Conservation (phyloP, 2,329 filamentous ascomycete species). For the Aureobasidium pullulans region DNA sequence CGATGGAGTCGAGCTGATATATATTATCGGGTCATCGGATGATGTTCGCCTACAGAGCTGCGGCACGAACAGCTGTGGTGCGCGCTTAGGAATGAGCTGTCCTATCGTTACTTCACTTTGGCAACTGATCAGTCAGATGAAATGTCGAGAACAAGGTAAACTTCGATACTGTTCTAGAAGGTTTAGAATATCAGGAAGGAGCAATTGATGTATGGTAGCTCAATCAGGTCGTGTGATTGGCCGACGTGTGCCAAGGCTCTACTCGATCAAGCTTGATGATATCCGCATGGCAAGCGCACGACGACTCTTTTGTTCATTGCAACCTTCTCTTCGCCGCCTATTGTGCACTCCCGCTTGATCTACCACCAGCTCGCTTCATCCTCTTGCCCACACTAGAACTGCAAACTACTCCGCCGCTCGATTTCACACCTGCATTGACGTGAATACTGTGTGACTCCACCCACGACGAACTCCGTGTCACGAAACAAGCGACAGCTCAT, state of each 20-base stretch:
- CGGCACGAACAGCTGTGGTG: neutral
- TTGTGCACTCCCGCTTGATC: constrained; percentile 5
- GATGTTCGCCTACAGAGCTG: neutral
- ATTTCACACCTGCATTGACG: neutral
- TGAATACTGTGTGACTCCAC: neutral
- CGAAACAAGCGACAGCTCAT: constrained; percentile 8
- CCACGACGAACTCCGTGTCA: neutral
- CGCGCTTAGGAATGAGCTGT: neutral
- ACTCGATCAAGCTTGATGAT: neutral
- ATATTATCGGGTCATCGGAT: neutral
- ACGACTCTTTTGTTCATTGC: constrained; percentile 4
- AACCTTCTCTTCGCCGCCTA: neutral
- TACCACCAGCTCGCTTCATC: neutral
- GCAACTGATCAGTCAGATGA: neutral
- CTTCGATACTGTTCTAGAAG: neutral
- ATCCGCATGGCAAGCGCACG: constrained; percentile 2
- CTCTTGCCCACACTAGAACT: neutral
- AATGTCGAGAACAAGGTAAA: neutral
- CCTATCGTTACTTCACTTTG: neutral
- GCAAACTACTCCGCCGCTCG: neutral
- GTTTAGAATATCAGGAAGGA: neutral
- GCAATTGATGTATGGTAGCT: neutral
- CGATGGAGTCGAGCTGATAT: neutral
- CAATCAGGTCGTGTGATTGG: neutral
- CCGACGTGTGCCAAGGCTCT: constrained; percentile 4